A percentile compares a stretch with the other conserved stretches of the same genome.
Evolutionary conservation across 352 stramenopile genomes (phyloP).

Genomic region (Phytophthora boehmeriae): DNA sequence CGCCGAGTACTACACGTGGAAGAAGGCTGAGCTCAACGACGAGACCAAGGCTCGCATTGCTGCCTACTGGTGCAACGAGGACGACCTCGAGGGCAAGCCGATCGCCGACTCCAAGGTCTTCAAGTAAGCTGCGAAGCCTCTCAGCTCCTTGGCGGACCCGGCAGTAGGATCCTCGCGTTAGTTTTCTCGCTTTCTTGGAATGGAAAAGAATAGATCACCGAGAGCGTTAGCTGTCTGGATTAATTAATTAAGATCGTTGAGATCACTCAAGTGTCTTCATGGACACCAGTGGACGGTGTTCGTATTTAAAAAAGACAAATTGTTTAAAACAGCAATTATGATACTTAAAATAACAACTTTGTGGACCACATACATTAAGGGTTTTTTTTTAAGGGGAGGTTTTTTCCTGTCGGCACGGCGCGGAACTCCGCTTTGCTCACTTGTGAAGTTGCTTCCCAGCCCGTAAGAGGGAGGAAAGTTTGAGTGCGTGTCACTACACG

Average conservation of each 20-base stretch:
- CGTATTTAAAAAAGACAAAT: no score
- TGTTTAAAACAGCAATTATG: no score
- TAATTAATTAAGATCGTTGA: slow-evolving; percentile 1
- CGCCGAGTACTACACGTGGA: slow-evolving; percentile 94
- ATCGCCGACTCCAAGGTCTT: slow-evolving; percentile 94
- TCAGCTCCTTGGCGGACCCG: not conserved
- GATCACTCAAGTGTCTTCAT: no score
- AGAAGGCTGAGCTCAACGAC: slow-evolving; percentile 71
- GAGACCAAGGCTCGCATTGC: slow-evolving; percentile 79
- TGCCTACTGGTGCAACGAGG: slow-evolving; percentile 91
- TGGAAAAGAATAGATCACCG: slow-evolving; percentile 4
- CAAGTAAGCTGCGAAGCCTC: slow-evolving; percentile 75
- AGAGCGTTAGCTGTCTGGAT: not conserved
- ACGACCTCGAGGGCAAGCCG: slow-evolving; percentile 87
- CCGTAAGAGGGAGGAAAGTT: slow-evolving; percentile 28
- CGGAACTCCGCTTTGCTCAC: slow-evolving; percentile 16
- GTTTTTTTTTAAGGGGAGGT: slow-evolving; percentile 10
- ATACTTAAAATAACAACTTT: not conserved
- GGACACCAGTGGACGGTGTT: no score
- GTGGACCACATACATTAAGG: not conserved
- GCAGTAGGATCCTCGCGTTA: slow-evolving; percentile 7
- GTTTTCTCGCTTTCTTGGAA: slow-evolving; percentile 5
- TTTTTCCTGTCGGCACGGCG: slow-evolving; percentile 12
- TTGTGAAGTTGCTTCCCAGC: slow-evolving; percentile 35
- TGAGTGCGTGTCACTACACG: slow-evolving; percentile 6